Base-by-base conservation (phyloP, 768 basidiomycete genomes). In the Paxillus rubicundulus region DNA sequence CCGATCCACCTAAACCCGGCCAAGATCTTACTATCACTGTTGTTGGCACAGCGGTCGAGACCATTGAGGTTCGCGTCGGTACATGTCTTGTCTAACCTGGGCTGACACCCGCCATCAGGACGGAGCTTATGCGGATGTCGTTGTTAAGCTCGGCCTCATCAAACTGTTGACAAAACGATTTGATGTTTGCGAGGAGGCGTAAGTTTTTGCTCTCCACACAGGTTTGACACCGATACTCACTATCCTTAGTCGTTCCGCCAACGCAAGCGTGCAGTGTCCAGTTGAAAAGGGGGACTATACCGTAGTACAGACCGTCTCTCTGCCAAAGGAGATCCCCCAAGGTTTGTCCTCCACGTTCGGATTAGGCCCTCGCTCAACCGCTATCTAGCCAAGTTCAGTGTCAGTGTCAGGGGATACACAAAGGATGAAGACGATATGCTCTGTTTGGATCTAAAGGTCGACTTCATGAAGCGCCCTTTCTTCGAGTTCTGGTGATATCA, bases 161-260 rank as follows among this genome's bases (percentile, higher is more conserved):
- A 97, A 92, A 74, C 67, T 98, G n/a, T 73, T 98, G 30, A 70
- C 76, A 41, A 97, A 91, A 74, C 64, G 59, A 16, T 96, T 98
- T 59, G 92, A 98, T 58, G 71, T 98, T 30, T 98, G 96, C 66
- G 79, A 95, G 54, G 95, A 98, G 72, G 93, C 94, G 91, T 97
- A 76, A 63, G 94, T 82, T 17, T 28, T 17, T 52, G 30, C 24
- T 30, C 2, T 2, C 30, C 10, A 30, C 10, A 28, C 37, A 13
- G 30, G 5, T 49, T 36, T 27, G 41, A 21, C 33, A 42, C 33
- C 27, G 53, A 54, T 30, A 51, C 47, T 24, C 27, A 36, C 18
- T 55, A 14, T 50, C 32, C 43, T 44, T 41, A 96, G 95, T 30
- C 79, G 79, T 49, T 82, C 85, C 24, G 86, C 86, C 16, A 84